phyloP scores from a whole-genome alignment of 345 rosid species.

The rapeseed (Brassica napus) region DNA sequence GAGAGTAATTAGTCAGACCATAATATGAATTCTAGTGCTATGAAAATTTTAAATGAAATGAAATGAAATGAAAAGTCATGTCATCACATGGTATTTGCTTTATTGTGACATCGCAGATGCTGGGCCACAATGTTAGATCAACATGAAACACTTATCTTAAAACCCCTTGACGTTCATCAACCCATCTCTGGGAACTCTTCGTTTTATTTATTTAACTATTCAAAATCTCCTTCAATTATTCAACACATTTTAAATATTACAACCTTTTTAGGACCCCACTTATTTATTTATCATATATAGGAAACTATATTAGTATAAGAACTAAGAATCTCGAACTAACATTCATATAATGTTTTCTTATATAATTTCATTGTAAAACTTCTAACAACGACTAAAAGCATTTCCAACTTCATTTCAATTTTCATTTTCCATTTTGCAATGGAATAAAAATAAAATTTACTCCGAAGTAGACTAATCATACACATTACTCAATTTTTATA shows the following conservation, averaged over 20 bases:
- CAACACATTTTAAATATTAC: constrained; percentile 6
- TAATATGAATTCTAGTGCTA: background rate
- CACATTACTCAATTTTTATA: background rate
- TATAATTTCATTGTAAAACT: background rate
- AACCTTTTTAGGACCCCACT: background rate
- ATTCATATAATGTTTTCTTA: background rate
- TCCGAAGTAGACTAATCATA: background rate
- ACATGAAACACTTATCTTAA: constrained; percentile 60
- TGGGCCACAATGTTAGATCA: constrained; percentile 58
- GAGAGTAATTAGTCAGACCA: background rate
- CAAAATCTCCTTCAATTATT: constrained; percentile 9
- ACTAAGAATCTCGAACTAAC: background rate
- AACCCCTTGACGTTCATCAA: constrained; percentile 54
- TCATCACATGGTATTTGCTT: constrained; percentile 44
- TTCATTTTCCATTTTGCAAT: background rate
- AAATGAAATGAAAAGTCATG: constrained; percentile 28
- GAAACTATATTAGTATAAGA: background rate
- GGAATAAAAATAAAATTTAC: background rate
- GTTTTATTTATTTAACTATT: constrained; percentile 10
- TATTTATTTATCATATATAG: background rate
- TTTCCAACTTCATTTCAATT: background rate
- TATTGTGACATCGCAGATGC: constrained; percentile 31
- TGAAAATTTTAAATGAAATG: background rate
- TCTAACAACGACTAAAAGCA: background rate
- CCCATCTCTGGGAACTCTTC: constrained; percentile 52